Base-by-base conservation (phyloP, 768 basidiomycete species). In the Hydnomerulius pinastri region DNA sequence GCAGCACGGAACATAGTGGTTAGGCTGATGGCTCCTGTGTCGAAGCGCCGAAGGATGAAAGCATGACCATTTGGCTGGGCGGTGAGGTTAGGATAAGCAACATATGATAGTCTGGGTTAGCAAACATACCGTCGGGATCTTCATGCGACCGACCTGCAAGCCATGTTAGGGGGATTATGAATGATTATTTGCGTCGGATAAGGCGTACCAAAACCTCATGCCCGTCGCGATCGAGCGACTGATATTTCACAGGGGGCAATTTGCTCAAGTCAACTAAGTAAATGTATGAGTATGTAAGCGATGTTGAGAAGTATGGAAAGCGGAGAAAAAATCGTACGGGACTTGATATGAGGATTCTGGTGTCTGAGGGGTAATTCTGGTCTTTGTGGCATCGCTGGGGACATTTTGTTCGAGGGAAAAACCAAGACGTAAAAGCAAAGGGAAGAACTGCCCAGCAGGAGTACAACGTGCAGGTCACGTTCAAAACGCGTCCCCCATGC, bases 1-100 rank as follows among this genome's bases (percentile, higher is more conserved):
- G 92, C 92, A 7, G 93, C 93, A 51, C 93, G 90, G 73, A 90
- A 96, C 93, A 98, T 96, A 49, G 94, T 96, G 9, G 94, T 96
- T 9, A 94, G 80, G 56, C 87, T 90, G 70, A 98, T 81, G 17
- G 92, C 92, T 51, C 90, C 86, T 3, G 94, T 96, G 71, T 98
- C 95, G 60, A 90, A 94, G 47, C 95, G 85, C 38, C 94, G 84
- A 29, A 98, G 85, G 64, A 98, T 91, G 67, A 97, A 98, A 20
- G 95, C 92, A 71, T 98, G 94, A 29, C 87, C 85, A 12, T 73
- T 68, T 24, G 86, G 79, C 88, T 92, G 65, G 17, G 48, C 24
- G 32, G 49, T 46, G 35, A 58, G 29, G 44, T 57, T 48, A 57
- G 61, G 58, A 59, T 20, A 51, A 55, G 48, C 24, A 44, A 35